Base-by-base conservation (phyloP, 2,329 filamentous ascomycete genomes). In the Epichloe coenophiala region DNA sequence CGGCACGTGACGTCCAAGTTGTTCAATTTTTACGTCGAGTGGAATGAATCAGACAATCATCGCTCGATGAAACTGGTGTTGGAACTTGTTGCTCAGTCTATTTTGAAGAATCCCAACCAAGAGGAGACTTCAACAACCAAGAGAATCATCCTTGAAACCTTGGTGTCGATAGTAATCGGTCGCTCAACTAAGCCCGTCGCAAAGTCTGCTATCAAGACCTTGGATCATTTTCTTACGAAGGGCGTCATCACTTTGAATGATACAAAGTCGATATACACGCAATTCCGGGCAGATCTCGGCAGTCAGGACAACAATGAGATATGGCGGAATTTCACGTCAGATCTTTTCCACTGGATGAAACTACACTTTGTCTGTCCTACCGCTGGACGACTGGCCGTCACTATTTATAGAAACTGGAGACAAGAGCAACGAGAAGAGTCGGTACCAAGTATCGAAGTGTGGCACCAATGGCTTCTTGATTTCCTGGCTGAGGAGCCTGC, bases 191-290 rank as follows among this genome's bases (percentile, higher is more conserved):
- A 78, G 55, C 76, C 81, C 9, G 71, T 83, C 48, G 80, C 81
- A 40, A 88, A 88, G 61, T 84, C 84, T 37, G 78, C 82, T 6
- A 75, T 88, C 54, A 81, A 83, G 59, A 77, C 77, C 15, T 67
- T 88, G 38, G 80, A 84, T 45, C 75, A 82, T 58, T 76, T 88
- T 51, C 61, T 88, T 3, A 68, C 72, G 45, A 88, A 85, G 61
- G 68, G 71, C 2, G 70, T 82, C 12, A 65, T 84, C 27, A 68
- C 67, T 58, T 58, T 75, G 51, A 60, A 68, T 51, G 67, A 77
- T 52, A 63, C 80, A 35, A 62, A 67, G 11, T 57, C 59, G 15
- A 69, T 65, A 23, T 80, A 78, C 55, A 56, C 66, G 8, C 55
- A 61, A n/a, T 62, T 69, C 15, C 61, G 69, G 15, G 61, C 65